Base-by-base conservation (phyloP, 2,329 filamentous ascomycete genomes). In the Triangularia setosa region DNA sequence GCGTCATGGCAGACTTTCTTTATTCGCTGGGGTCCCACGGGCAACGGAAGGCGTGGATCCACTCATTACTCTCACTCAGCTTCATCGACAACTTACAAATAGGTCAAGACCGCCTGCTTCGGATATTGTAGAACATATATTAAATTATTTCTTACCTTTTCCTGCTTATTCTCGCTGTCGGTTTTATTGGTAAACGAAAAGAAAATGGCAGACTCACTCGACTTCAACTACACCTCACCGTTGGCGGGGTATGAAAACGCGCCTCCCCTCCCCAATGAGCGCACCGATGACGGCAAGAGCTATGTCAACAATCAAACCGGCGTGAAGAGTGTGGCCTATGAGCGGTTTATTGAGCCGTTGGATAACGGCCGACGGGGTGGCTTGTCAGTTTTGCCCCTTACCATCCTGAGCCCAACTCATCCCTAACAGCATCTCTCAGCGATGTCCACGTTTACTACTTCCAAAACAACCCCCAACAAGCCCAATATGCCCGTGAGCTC, bases 381-480 rank as follows among this genome's bases (percentile, higher is more conserved):
- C 11, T 97, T 97, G 85, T 87, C 67, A 75, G 83, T 53, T 23
- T 30, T 14, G 16, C 14, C 21, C 21, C 11, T 54, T 25, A 12
- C 21, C 52, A 12, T 55, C n/a, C n/a, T n/a, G n/a, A 5, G 24
- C 48, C 48, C 18, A 23, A 3, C 40, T 21, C 40, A 48, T 48
- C n/a, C 11, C 18, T 57, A 6, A 54, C 18, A 21, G 11, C 52
- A n/a, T 25, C 23, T 8, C 28, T 12, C 5, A 87, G 84, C 69
- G 93, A 97, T 73, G 78, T 96, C 16, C 93, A 97, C 76, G 88
- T 97, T 71, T 97, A 97, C 78, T 91, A 92, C 76, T 85, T 88
- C 68, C 85, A 88, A 72, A 82, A 79, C 54, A 89, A 89, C 66
- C 74, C 82, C 0, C 78, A 81, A 5, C 90, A 96, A 73, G 75